Evolutionary conservation across 2,329 filamentous ascomycete species (phyloP).

Genomic region (Aspergillus caelatus): DNA sequence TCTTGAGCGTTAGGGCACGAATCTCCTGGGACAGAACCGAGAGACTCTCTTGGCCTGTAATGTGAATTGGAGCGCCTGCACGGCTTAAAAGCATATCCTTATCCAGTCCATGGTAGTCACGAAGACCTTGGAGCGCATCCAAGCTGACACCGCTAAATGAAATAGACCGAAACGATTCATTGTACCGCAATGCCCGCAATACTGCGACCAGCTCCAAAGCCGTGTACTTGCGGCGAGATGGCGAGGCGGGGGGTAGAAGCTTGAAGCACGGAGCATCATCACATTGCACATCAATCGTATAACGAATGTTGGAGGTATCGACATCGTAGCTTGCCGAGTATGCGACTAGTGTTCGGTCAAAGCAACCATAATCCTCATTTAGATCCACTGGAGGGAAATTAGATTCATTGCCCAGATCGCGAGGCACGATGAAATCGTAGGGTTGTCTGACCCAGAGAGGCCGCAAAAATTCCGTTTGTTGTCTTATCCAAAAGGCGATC

Average conservation of each 20-base stretch:
- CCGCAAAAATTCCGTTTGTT: slow-evolving; percentile 64
- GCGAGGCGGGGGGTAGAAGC: slow-evolving; percentile 59
- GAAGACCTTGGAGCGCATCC: slow-evolving; percentile 64
- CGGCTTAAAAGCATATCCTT: slow-evolving; percentile 64
- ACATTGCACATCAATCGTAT: slow-evolving; percentile 61
- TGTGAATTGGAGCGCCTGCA: slow-evolving; percentile 57
- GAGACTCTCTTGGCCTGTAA: slow-evolving; percentile 56
- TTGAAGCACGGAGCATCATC: slow-evolving; percentile 71
- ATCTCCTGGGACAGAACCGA: slow-evolving; percentile 70
- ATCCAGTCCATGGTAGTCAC: slow-evolving; percentile 64
- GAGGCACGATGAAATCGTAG: slow-evolving; percentile 64
- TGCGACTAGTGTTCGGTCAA: slow-evolving; percentile 69
- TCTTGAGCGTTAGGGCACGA: slow-evolving; percentile 68
- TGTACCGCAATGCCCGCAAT: slow-evolving; percentile 70
- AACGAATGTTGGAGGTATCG: slow-evolving; percentile 68
- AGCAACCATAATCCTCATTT: slow-evolving; percentile 63
- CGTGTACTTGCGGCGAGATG: slow-evolving; percentile 57
- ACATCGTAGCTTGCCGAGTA: slow-evolving; percentile 71
- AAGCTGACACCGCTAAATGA: slow-evolving; percentile 68
- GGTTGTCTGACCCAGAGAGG: slow-evolving; percentile 68
- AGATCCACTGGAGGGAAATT: slow-evolving; percentile 50
- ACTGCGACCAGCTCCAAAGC: slow-evolving; percentile 68
- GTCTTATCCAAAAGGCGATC: slow-evolving; percentile 64
- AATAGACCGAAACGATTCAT: slow-evolving; percentile 68
- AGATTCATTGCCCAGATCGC: slow-evolving; percentile 55